Evolutionary conservation across 139 green algal species (phyloP).

Genomic region (Chlamydomonas sp.): DNA sequence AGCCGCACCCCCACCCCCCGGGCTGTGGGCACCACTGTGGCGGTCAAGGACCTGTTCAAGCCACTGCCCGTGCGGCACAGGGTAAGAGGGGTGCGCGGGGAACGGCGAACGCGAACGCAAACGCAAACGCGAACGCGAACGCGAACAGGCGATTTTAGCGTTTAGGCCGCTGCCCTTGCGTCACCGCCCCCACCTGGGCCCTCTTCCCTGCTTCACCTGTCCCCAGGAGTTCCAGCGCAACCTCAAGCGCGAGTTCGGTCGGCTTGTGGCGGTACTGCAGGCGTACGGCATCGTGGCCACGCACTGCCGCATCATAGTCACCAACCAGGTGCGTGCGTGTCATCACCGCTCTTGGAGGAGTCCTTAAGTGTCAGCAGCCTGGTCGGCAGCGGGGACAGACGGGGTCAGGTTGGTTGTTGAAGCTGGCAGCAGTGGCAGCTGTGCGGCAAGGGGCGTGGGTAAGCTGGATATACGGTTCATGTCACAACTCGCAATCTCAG

Average conservation of each 20-base stretch:
- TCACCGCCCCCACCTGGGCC: neutral
- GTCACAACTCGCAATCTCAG: too few species aligned
- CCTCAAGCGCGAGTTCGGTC: constrained; percentile 86
- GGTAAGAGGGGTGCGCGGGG: constrained; percentile 45
- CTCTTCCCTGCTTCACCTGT: neutral
- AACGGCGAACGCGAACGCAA: neutral
- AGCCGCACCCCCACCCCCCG: constrained; percentile 58
- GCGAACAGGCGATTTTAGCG: too few species aligned
- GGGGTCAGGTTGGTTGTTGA: too few species aligned
- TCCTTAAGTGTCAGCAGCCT: too few species aligned
- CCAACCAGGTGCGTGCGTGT: constrained; percentile 63
- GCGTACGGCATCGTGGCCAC: constrained; percentile 79
- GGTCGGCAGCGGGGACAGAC: too few species aligned
- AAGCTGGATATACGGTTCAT: too few species aligned
- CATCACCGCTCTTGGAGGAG: too few species aligned
- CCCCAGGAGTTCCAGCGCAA: constrained; percentile 69
- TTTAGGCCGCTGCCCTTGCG: neutral
- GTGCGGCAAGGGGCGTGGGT: neutral
- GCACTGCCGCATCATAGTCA: constrained; percentile 72
- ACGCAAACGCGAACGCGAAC: neutral
- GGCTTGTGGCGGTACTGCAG: constrained; percentile 78
- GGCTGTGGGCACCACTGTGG: constrained; percentile 90
- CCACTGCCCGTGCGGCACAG: constrained; percentile 88
- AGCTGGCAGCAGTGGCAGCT: too few species aligned
- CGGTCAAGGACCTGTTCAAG: constrained; percentile 86